phyloP scores from a whole-genome alignment of 495 filamentous ascomycete species.

The Staphylotrichum tortipilum region DNA sequence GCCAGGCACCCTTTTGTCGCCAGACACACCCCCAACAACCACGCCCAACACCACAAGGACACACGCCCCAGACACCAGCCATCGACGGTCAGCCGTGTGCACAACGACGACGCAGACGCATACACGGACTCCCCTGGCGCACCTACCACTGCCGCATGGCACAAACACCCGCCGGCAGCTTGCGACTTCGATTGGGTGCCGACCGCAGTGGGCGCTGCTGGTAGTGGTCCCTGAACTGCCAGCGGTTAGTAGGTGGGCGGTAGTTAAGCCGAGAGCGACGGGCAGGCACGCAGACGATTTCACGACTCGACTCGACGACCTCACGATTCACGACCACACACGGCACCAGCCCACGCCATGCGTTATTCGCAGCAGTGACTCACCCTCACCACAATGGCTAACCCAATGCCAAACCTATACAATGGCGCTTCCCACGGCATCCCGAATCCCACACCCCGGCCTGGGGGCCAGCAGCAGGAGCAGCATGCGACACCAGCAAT shows the following conservation, averaged over 20 bases:
- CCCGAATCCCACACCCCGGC: background rate
- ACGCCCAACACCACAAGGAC: background rate
- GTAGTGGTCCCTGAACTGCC: too few species aligned
- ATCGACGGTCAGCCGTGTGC: too few species aligned
- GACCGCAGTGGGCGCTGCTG: too few species aligned
- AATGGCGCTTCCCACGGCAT: slow-evolving; percentile 15
- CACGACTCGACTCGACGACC: too few species aligned
- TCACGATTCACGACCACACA: too few species aligned
- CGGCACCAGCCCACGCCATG: too few species aligned
- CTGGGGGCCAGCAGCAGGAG: too few species aligned
- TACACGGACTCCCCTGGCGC: too few species aligned
- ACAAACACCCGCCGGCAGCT: background rate
- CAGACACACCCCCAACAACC: slow-evolving; percentile 1
- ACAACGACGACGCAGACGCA: too few species aligned
- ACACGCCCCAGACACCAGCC: too few species aligned
- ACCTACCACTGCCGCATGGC: background rate
- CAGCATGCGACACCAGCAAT: background rate
- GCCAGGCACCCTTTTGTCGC: too few species aligned
- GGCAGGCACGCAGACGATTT: too few species aligned
- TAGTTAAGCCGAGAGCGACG: background rate
- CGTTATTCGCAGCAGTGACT: slow-evolving; percentile 9
- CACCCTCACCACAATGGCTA: slow-evolving; percentile 26
- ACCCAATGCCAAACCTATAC: slow-evolving; percentile 18
- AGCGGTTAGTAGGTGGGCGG: background rate
- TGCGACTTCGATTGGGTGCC: background rate